Evolutionary conservation across 805 yeast genomes (phyloP), one percentile per base, ranked within the genome.

Genomic region (Isabelozyma gotoi): DNA sequence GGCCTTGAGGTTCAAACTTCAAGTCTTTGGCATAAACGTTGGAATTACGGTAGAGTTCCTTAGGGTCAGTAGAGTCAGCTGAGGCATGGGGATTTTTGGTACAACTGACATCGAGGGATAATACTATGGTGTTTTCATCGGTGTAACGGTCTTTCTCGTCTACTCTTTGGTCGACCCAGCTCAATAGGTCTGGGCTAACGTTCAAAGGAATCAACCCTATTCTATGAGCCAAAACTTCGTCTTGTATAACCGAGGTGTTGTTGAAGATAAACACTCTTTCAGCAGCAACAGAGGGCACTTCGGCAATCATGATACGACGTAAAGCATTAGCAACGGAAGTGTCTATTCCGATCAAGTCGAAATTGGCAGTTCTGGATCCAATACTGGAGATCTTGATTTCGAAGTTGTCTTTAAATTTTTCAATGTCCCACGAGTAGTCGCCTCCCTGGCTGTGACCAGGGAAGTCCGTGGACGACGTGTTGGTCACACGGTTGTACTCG

Each of bases 231-330:
- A 94, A 77, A 15, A 94, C 97, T 71, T 94, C 99, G 65, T 94
- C 99, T 65, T 91, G 97, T 50, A 94, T 88, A 39, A 94, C 97
- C 1, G 97, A 88, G 1, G 99, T 94, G 67, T 94, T 94, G 76
- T 89, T 92, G 72, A 86, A 86, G 46, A 94, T 78, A 62, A 84
- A 90, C 14, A 94, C 89, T 49, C 88, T 81, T 66, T 94, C 99
- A 17, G 96, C 86, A 12, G 99, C 98, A 38, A 92, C 95, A 2
- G 94, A 80, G 16, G 99, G 99, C 33, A 94, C 96, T 63, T 94
- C 99, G 1, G 97, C 80, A 43, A 94, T 83, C 98, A 94, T 91
- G 56, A 94, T 87, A 60, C 99, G 85, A 62, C 99, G 84, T 68
- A 92, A 90, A 0, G 99, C 97, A 71, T 94, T 94, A 36, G 98